These are phyloP conservation scores for Aureobasidium sp. DNA, from an alignment of 2,329 filamentous ascomycete genomes.

Conservation along the genomic window DNA sequence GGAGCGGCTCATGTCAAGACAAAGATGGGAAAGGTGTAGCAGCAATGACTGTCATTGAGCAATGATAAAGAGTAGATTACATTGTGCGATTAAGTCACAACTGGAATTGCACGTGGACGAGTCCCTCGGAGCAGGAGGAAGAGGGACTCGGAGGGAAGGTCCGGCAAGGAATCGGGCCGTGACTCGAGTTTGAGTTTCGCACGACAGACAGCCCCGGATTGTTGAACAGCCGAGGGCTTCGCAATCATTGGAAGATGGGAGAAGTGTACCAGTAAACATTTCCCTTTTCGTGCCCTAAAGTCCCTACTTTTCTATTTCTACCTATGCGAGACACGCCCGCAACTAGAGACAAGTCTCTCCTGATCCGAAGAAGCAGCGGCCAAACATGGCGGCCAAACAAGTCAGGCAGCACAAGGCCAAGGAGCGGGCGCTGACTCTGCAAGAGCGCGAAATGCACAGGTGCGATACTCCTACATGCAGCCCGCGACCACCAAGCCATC, in stretches of 20 bases:
- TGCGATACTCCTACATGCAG: not conserved
- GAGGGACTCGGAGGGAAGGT: not conserved
- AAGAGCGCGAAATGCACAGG: conserved; percentile 16
- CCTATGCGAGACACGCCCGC: not conserved
- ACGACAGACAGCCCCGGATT: not conserved
- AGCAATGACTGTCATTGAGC: too few species aligned
- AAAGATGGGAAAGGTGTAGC: too few species aligned
- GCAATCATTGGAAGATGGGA: not conserved
- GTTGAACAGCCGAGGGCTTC: not conserved
- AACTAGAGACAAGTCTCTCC: not conserved
- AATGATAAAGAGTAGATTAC: too few species aligned
- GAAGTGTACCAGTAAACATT: not conserved
- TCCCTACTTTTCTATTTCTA: not conserved
- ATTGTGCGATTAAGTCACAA: too few species aligned
- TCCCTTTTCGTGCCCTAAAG: not conserved
- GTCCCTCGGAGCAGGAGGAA: too few species aligned
- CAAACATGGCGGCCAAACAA: not conserved
- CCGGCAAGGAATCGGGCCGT: not conserved
- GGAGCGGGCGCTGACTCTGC: conserved; percentile 11
- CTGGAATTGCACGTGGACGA: too few species aligned
- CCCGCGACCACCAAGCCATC: not conserved
- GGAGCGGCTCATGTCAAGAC: too few species aligned
- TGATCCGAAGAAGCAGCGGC: not conserved
- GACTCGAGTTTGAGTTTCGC: not conserved
- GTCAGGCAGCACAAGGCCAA: not conserved